Base-by-base conservation (phyloP, 352 stramenopile genomes). In the Stramenopiles sp. region DNA sequence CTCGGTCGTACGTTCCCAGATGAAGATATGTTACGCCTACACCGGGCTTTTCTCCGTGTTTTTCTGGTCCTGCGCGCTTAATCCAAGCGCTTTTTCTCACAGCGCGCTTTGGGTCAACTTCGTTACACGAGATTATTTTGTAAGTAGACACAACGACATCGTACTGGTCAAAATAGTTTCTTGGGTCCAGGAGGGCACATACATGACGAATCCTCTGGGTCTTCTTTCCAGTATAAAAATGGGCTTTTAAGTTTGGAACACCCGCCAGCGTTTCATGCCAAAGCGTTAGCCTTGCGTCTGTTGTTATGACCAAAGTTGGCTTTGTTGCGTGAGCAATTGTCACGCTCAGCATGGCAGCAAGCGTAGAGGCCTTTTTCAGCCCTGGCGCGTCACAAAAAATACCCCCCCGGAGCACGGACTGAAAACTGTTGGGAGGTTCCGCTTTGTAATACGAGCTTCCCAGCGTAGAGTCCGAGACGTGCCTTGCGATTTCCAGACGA, bases 211-310 rank as follows among this genome's bases (percentile, higher is more conserved):
- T 63, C 12, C 43, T 12, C 12, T 12, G 12, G 25, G 43, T 25
- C 25, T 63, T 63, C 25, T 63, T 63, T 63, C 25, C 25, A 18
- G 43, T 63, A 63, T 63, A 63, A 63, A 63, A 63, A 63, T 63
- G 43, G 12, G 25, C 43, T 63, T 63, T 63, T 63, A 63, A 63
- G 25, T 63, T 63, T 63, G 43, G 43, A 25, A 63, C 43, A 63
- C 43, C 12, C 25, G 43, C 12, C 25, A 63, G 25, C 12, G 25
- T 25, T 63, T 63, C 12, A 18, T 25, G 12, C 43, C 43, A 63
- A 18, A 63, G 25, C 12, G 12, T 25, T 63, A 63, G 12, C 12
- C 43, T 12, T 25, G 43, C 12, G 12, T 12, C 12, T 63, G 43
- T 18, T 63, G 43, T 63, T 18, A 63, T 63, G 12, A 63, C 25